Evolutionary conservation across 176 grass and related monocot species (phyloP), one percentile per base, ranked within the genome.

Genomic region (Triticum timopheevii): DNA sequence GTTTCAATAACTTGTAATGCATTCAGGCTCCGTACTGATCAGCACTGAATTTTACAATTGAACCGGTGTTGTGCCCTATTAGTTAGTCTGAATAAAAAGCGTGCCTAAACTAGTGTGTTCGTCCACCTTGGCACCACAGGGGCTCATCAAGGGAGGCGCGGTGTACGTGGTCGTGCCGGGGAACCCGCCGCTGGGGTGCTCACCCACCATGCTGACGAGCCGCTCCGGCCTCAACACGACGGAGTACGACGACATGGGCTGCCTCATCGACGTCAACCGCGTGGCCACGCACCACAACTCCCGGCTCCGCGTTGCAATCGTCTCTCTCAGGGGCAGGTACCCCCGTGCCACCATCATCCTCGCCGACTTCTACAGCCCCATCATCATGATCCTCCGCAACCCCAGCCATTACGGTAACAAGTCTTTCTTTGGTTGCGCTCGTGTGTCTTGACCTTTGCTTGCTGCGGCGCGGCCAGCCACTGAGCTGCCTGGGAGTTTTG

Each of bases 141-240:
- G 76, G 76, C 84, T 79, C 17, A 79, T 86, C n/a, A 38, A 44
- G 10, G n/a, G 56, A 28, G 84, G 75, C 8, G 84, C 84, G 2
- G 34, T 36, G 1, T 69, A 86, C 24, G 10, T 89, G 1, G 81
- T 89, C 0, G 87, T 89, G 69, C 77, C 88, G 3, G 88, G 83
- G 33, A 90, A 81, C 12, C 83, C 83, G 0, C 83, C 83, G n/a
- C 81, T 0, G 4, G 88, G 88, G 45, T 85, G 88, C 47, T 58
- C 61, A 3, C 82, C 88, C 0, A 1, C 68, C 3, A 12, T 58
- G 0, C 82, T 81, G 2, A 76, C 69, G 4, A 6, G 35, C 5
- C 77, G 22, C 10, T 15, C 0, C 39, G 73, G 61, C 40, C 22
- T 58, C 47, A 36, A 25, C 44, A n/a, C 42, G 1, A 45, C 7